A percentile compares a stretch with the other conserved stretches of the same genome.
Evolutionary conservation across 345 rosid genomes (phyloP).

Genomic region (Citrus australasica): DNA sequence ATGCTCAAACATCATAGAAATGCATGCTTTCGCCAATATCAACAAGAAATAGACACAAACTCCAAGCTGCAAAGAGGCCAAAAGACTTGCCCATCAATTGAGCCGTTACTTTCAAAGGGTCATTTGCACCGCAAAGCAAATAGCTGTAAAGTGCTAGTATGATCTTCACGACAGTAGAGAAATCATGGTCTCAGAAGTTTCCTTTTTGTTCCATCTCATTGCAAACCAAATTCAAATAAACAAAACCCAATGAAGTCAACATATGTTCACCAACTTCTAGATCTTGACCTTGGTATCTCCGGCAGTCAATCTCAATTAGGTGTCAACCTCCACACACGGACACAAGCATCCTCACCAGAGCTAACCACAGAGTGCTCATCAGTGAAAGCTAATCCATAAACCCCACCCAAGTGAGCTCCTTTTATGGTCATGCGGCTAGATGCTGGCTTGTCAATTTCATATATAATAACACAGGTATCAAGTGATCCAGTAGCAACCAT

Average conservation of each 20-base stretch:
- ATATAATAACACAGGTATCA: constrained; percentile 72
- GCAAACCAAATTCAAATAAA: constrained; percentile 12
- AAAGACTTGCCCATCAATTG: neutral
- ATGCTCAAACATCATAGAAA: neutral
- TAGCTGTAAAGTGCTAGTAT: neutral
- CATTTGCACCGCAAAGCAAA: neutral
- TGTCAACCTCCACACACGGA: constrained; percentile 65
- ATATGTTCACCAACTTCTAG: neutral
- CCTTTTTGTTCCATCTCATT: neutral
- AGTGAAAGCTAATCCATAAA: constrained; percentile 74
- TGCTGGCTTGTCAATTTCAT: constrained; percentile 73
- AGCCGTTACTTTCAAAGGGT: neutral
- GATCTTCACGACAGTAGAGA: neutral
- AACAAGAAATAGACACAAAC: neutral
- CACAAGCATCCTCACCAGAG: constrained; percentile 95
- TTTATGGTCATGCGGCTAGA: constrained; percentile 67
- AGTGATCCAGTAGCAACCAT: constrained; percentile 88
- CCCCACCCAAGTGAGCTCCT: constrained; percentile 91
- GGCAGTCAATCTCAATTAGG: constrained; percentile 23
- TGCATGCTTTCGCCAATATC: neutral
- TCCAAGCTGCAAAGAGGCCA: constrained; percentile 2
- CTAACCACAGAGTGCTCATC: constrained; percentile 60
- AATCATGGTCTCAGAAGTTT: neutral
- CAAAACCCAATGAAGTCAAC: neutral
- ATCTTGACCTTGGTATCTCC: neutral